Evolutionary conservation across 371 early-diverging fungal genomes (phyloP), one percentile per base, ranked within the genome.

Genomic region (Sporodiniella umbellata): DNA sequence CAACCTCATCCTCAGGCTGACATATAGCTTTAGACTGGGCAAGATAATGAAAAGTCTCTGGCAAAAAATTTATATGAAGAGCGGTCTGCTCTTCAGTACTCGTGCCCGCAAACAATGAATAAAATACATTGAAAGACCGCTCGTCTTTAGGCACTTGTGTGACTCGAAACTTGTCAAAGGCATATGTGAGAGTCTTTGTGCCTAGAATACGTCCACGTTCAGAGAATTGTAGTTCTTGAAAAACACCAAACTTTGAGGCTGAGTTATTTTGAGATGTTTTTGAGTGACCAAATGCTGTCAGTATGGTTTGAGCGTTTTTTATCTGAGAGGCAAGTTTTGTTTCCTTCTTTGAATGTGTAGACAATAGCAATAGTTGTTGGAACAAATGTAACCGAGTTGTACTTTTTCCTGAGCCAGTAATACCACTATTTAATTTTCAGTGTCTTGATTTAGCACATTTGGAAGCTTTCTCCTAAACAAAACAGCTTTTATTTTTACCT

Each of bases 61-160:
- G 74, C 33, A 67, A 63, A 51, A 70, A 69, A 49, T 75, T 78
- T 23, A 84, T 74, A 51, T 80, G 79, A 46, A 79, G 69, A 12
- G 74, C 73, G 35, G 62, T 68, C 46, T 81, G 69, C 56, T 85
- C 84, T 42, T 72, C 76, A 19, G 60, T 60, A 3, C 75, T 75
- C 11, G 79, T 70, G n/a, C 85, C 80, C 57, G 64, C 82, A 64
- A 75, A 75, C 60, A 92, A 71, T 31, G 88, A 79, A 64, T 92
- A 90, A 63, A 95, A 92, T 38, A 93, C 78, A 67, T 94, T 86
- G 64, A 90, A 94, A 26, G 85, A 85, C 42, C 87, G 72, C 45
- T 92, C 90, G 44, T 80, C 84, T 38, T 81, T 58, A 22, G 62
- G 72, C 11, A 72, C 62, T 26, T 63, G 45, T 25, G 83, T 83